Evolutionary conservation across 2,329 filamentous ascomycete genomes (phyloP).

Genomic region (Fusarium concolor): DNA sequence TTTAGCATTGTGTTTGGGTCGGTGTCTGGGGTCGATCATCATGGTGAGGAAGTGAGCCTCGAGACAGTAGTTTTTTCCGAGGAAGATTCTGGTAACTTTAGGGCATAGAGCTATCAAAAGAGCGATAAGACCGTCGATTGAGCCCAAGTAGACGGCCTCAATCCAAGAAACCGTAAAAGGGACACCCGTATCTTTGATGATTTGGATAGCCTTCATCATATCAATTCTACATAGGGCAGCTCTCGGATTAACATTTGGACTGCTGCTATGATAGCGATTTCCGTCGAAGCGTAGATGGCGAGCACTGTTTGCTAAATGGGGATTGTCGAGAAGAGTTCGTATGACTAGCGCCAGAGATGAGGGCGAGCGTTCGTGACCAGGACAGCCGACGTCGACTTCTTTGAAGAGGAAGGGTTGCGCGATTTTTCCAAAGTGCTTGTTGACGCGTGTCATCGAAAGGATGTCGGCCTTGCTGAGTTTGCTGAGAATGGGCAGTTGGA

Average conservation of each 20-base stretch:
- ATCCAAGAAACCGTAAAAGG: background rate
- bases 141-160: background rate
- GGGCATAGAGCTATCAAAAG: background rate
- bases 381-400: background rate
- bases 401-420: background rate
- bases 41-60: background rate
- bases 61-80: background rate
- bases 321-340: background rate
- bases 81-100: background rate
- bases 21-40: background rate
- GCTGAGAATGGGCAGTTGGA: background rate
- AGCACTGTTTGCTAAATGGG: background rate
- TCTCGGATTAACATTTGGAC: background rate
- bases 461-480: background rate
- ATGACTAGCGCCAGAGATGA: background rate
- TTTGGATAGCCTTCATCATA: background rate
- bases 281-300: background rate
- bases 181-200: background rate
- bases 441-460: background rate
- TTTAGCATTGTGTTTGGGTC: fast-evolving
- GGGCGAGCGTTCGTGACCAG: too few relatives aligned
- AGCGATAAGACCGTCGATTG: background rate
- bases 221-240: background rate
- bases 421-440: background rate
- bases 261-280: background rate